A percentile compares a stretch with the other conserved stretches of the same genome.
Evolutionary conservation across 129 eudicot species (phyloP).

Genomic region (Glebionis coronaria): DNA sequence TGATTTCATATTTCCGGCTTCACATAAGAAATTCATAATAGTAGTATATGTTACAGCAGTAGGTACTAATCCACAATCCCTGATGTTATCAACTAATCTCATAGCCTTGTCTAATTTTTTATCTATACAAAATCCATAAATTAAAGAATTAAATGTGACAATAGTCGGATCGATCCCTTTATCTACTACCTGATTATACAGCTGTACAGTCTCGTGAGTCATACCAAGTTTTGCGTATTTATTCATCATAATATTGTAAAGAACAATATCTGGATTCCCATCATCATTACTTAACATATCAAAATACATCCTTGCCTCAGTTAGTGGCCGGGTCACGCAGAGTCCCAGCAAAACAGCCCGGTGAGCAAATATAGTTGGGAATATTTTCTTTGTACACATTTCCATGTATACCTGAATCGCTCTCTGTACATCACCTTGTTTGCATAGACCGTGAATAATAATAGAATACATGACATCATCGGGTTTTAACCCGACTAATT

Average conservation of each 20-base stretch:
- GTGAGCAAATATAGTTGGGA: conserved; percentile 37
- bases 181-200: conserved; percentile 40
- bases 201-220: conserved; percentile 37
- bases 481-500: conserved; percentile 45
- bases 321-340: conserved; percentile 42
- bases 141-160: conserved; percentile 80
- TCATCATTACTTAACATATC: conserved; percentile 35
- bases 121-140: conserved; percentile 63
- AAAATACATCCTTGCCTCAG: conserved; percentile 66
- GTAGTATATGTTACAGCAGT: conserved; percentile 73
- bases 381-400: conserved; percentile 45
- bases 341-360: conserved; percentile 52
- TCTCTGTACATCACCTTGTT: conserved; percentile 55
- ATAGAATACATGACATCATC: conserved; percentile 66
- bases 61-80: conserved; percentile 54
- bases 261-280: conserved; percentile 42
- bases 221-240: conserved; percentile 65
- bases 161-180: conserved; percentile 62
- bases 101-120: conserved; percentile 46
- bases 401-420: conserved; percentile 57
- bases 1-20: conserved; percentile 43
- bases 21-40: conserved; percentile 69
- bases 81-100: conserved; percentile 41
- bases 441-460: conserved; percentile 71
- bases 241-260: conserved; percentile 81